phyloP scores from a whole-genome alignment of 352 stramenopile genomes.

The Globisporangium megalacanthum region DNA sequence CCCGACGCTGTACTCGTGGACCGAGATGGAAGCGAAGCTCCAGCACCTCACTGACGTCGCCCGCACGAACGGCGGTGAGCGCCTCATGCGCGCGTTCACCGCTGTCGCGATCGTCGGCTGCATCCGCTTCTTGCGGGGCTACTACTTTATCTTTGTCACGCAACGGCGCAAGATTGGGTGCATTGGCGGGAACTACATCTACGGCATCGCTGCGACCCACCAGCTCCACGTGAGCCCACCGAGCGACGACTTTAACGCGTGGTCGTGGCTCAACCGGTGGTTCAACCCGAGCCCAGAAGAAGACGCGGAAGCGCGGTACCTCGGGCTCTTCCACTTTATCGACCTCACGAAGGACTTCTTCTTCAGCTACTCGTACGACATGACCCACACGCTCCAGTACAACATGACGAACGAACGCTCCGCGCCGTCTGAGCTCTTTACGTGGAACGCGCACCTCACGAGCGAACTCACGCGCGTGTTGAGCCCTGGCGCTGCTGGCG shows the following conservation, averaged over 20 bases:
- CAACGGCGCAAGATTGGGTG: slow-evolving; percentile 95
- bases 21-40: slow-evolving; percentile 73
- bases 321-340: slow-evolving; percentile 97
- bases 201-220: slow-evolving; percentile 94
- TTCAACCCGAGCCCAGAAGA: slow-evolving; percentile 80
- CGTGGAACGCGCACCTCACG: slow-evolving; percentile 97
- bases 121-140: slow-evolving; percentile 96
- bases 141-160: slow-evolving; percentile 98
- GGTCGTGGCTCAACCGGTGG: slow-evolving; percentile 77
- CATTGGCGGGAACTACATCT: slow-evolving; percentile 96
- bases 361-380: slow-evolving; percentile 98
- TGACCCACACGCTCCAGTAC: slow-evolving; percentile 96
- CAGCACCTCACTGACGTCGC: slow-evolving; percentile 57
- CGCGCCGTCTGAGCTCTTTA: slow-evolving; percentile 92
- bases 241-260: slow-evolving; percentile 43
- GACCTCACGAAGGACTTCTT: slow-evolving; percentile 99
- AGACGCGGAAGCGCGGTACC: slow-evolving; percentile 87
- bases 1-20: slow-evolving; percentile 61
- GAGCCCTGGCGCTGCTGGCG: slow-evolving; percentile 73
- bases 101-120: slow-evolving; percentile 97
- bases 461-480: slow-evolving; percentile 88
- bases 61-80: slow-evolving; percentile 23
- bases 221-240: slow-evolving; percentile 79
- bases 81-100: slow-evolving; percentile 71
- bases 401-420: slow-evolving; percentile 92